Conservation (phyloP, 1,284 basidiomycete species). For the Macrocystidia cucumis region DNA sequence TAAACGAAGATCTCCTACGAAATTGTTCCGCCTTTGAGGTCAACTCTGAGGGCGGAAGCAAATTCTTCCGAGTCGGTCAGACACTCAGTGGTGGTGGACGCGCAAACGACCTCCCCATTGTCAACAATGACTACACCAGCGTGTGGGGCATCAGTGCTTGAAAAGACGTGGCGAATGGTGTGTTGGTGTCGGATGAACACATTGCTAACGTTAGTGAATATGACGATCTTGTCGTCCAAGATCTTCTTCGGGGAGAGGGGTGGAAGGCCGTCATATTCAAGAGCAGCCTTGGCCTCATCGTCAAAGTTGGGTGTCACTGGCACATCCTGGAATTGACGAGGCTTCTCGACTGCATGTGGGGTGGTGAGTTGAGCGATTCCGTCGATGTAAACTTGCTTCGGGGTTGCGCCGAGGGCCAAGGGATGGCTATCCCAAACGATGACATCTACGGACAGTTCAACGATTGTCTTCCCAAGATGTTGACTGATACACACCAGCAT, state of each 20-base stretch:
- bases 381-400: conserved; percentile 68
- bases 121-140: conserved; percentile 30
- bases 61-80: too few relatives aligned
- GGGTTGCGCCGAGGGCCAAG: conserved; percentile 64
- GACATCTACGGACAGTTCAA: conserved; percentile 31
- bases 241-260: conserved; percentile 38
- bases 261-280: conserved; percentile 63
- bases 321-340: conserved; percentile 32
- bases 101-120: conserved; percentile 35
- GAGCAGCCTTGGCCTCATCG: conserved; percentile 40
- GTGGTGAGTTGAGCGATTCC: conserved; percentile 53
- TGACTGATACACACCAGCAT: conserved; percentile 21
- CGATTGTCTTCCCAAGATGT: not conserved
- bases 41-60: conserved; percentile 20
- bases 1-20: conserved; percentile 23
- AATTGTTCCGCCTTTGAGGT: conserved; percentile 47
- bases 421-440: conserved; percentile 77
- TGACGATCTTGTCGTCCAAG: conserved; percentile 31
- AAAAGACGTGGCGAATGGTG: conserved; percentile 21
- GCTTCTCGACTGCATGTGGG: conserved; percentile 38
- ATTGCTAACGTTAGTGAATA: conserved; percentile 53
- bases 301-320: conserved; percentile 57
- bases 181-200: conserved; percentile 31
- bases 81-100: conserved; percentile 17
- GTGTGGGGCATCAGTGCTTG: conserved; percentile 12